phyloP scores from a whole-genome alignment of 2,329 filamentous ascomycete species.

The Fusarium poae region DNA sequence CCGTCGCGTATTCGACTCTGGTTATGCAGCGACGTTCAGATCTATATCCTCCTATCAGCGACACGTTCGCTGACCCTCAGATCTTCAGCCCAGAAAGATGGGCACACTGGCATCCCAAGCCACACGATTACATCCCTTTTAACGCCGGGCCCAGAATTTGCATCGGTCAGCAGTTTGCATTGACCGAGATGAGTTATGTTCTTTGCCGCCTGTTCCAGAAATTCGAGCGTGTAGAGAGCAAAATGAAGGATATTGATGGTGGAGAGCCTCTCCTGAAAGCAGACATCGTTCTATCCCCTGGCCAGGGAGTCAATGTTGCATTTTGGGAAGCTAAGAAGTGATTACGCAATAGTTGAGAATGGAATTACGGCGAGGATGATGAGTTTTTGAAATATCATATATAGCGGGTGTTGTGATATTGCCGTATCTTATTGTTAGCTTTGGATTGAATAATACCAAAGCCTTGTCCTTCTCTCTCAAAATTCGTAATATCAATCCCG shows the following conservation, averaged over 20 bases:
- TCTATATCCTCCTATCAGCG: conserved; percentile 67
- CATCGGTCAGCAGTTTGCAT: conserved; percentile 84
- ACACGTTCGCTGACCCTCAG: conserved; percentile 60
- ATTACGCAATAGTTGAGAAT: neutral
- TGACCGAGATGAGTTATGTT: conserved; percentile 82
- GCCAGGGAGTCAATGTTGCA: conserved; percentile 68
- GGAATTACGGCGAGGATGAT: neutral
- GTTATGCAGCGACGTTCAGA: conserved; percentile 79
- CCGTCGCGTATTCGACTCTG: conserved; percentile 75
- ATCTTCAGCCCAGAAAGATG: conserved; percentile 77
- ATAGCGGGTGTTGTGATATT: neutral
- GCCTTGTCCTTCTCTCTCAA: neutral
- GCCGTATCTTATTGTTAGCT: neutral
- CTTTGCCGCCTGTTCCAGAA: conserved; percentile 79
- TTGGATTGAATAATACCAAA: neutral
- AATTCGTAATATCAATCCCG: neutral
- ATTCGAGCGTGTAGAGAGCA: conserved; percentile 72
- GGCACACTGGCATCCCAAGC: conserved; percentile 71
- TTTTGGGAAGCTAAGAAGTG: conserved; percentile 63
- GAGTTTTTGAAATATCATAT: neutral
- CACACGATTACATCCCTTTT: conserved; percentile 81
- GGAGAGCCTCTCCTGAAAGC: conserved; percentile 67
- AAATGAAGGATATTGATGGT: conserved; percentile 67
- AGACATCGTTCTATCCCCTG: conserved; percentile 72
- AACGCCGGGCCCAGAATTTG: conserved; percentile 81